Base-by-base conservation (phyloP, 164 flowering plant species). In the Buxus sempervirens region DNA sequence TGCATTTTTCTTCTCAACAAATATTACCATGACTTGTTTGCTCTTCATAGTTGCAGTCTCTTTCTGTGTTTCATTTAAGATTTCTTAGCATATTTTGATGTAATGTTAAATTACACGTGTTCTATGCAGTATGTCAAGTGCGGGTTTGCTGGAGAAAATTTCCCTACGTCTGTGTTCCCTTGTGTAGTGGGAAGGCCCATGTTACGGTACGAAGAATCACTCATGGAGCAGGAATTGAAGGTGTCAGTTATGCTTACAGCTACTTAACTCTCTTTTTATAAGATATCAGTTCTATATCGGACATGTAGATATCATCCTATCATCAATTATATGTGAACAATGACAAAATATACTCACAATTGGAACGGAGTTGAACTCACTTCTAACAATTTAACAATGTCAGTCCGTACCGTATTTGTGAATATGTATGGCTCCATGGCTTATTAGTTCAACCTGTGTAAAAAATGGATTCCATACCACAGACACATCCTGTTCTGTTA, bases 91-190 rank as follows among this genome's bases (percentile, higher is more conserved):
- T 45, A 15, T 45, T 45, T 45, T 45, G 51, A 10, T 45, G 16
- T 45, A 2, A 1, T 45, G 51, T 45, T 6, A 10, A 45, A 45
- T 15, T 45, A 45, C 21, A n/a, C 70, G 45, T 71, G 7, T 36
- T 60, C 13, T 24, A 60, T 85, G 89, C 88, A 96, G 97, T 93
- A 96, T 82, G 99, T 93, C 16, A 96, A 96, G 76, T 96, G 99
- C 73, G 99, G 99, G 26, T 96, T 96, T 79, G 93, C 99, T 7
- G 98, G 97, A 21, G 98, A 96, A 82, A 96, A 96, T 75, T 96
- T 93, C 63, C 98, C 99, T 7, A 87, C 97, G 7, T 96, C 98
- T 15, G 99, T 96, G 22, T 96, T 90, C 61, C 99, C 99, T 28
- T 93, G 96, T 72, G 95, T 90, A 60, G 96, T 93, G 26, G 98